phyloP scores from a whole-genome alignment of 139 green algal genomes.

The Micractinium sp. region DNA sequence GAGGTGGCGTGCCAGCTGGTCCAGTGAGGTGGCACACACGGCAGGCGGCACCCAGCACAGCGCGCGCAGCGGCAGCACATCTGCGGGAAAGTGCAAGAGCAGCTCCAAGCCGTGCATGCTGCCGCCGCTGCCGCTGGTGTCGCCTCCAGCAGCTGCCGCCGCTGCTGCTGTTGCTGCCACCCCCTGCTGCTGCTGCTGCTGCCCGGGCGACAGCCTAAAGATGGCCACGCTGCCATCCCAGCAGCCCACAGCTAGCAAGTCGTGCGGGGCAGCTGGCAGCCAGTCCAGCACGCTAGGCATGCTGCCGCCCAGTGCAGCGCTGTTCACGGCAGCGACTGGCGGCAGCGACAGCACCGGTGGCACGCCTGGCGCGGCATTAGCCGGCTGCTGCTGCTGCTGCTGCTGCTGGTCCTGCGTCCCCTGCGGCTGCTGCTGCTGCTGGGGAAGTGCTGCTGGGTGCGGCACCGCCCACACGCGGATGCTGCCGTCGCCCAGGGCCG shows the following conservation, averaged over 20 bases:
- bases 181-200: neutral
- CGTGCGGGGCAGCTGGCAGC: slow-evolving; percentile 55
- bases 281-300: slow-evolving; percentile 62
- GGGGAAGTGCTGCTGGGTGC: neutral
- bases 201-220: neutral
- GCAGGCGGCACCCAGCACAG: slow-evolving; percentile 37
- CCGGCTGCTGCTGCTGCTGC: neutral
- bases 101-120: slow-evolving; percentile 10
- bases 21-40: neutral
- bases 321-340: slow-evolving; percentile 11
- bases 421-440: neutral
- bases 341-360: slow-evolving; percentile 7
- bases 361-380: neutral
- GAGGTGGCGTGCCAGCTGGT: slow-evolving; percentile 19
- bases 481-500: slow-evolving; percentile 61
- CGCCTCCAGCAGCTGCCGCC: neutral
- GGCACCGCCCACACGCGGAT: slow-evolving; percentile 61
- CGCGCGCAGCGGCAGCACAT: slow-evolving; percentile 35
- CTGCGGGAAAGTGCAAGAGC: slow-evolving; percentile 35
- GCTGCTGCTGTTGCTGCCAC: neutral
- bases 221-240: slow-evolving; percentile 68
- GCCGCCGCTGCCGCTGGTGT: neutral
- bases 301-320: slow-evolving; percentile 39
- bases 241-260: slow-evolving; percentile 65
- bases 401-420: neutral